These are phyloP conservation scores for Trypanosomatidae sp. DNA, from an alignment of 208 protist species.

Conservation along the genomic window DNA sequence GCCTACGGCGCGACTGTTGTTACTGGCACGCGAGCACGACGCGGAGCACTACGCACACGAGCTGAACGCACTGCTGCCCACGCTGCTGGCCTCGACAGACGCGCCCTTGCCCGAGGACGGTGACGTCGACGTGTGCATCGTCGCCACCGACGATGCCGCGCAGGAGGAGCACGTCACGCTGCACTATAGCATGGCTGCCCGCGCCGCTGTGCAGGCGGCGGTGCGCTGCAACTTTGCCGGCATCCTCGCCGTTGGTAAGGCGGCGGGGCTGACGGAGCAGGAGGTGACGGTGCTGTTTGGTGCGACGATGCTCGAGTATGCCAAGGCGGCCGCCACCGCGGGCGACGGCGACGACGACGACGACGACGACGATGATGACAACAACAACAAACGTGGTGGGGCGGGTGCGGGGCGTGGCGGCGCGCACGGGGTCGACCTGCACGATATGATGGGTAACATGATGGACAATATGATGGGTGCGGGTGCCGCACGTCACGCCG, in stretches of 20 bases:
- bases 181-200: constrained; percentile 2
- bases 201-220: constrained; percentile 3
- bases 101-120: constrained; percentile 8
- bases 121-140: constrained; percentile 8
- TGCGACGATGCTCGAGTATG: constrained; percentile 8
- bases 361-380: too few species aligned
- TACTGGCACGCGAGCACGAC: constrained; percentile 4
- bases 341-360: too few species aligned
- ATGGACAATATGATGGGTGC: constrained; percentile 14
- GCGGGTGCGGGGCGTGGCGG: too few species aligned
- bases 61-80: constrained; percentile 9
- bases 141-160: constrained; percentile 2
- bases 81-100: constrained; percentile 17
- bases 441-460: constrained; percentile 17
- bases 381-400: too few species aligned
- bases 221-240: constrained; percentile 26
- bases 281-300: constrained; percentile 17
- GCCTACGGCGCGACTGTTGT: constrained; percentile 6
- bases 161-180: constrained; percentile 7
- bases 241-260: constrained; percentile 25
- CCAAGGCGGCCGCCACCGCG: constrained; percentile 2
- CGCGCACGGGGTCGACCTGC: constrained; percentile 5
- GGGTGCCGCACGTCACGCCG: background rate
- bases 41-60: constrained; percentile 7
- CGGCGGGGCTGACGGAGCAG: constrained; percentile 14